Base-by-base conservation (phyloP, 2,329 filamentous ascomycete genomes). In the Penicillium oxalicum region DNA sequence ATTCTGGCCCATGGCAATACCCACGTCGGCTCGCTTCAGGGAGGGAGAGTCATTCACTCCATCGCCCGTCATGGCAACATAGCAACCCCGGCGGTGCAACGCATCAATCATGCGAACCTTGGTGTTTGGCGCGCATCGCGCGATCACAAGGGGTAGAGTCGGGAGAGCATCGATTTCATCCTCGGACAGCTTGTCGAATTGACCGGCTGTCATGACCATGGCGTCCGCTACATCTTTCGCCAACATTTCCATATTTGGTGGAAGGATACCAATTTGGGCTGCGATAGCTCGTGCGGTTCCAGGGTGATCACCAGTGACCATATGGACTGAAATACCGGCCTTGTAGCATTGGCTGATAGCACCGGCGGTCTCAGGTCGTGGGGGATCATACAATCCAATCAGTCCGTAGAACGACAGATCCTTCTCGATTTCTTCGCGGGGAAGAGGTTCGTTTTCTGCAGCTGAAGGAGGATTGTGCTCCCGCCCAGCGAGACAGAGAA, bases 11-110 rank as follows among this genome's bases (percentile, higher is more conserved):
- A 94, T 94, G 40, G 88, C 88, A 56, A 93, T 95, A 57, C 87
- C 88, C 9, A 95, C 88, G 64, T 95, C 89, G 5, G 88, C 86
- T 25, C 81, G 79, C 55, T 88, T 88, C 35, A 94, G 75, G 2
- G 87, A 90, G 0, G 88, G 88, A 3, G 87, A 87, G 64, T 94
- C 88, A 62, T 94, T 94, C 54, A 93, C 88, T 47, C 89, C 88
- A 56, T 94, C 89, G 57, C 89, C 89, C 27, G 88, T 94, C 88
- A 94, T 93, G 47, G 88, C 88, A 64, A 85, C 88, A 67, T 87
- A 91, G 9, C 78, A 77, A 12, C 82, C 79, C 36, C 88, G 82
- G 25, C 69, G 63, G 44, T 71, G 70, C 34, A 73, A 50, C 1
- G 70, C 70, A 33, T 89, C 86, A 45, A 95, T 91, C 88, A 95